Base-by-base conservation (phyloP, 176 grass and related monocot genomes). In the Hordeum vulgare region DNA sequence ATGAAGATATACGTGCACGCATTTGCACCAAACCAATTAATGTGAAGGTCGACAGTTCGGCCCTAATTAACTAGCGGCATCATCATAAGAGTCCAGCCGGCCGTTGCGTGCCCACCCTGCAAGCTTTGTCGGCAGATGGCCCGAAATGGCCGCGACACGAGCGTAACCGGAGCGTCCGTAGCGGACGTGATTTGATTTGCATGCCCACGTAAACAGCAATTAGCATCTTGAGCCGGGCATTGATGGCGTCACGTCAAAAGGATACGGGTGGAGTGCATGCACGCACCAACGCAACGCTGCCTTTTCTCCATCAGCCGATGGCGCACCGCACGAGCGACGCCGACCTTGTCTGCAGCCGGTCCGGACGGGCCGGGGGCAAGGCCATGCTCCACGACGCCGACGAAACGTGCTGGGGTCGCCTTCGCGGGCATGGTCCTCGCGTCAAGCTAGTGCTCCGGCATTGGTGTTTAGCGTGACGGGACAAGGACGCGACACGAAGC, bases 401-500 rank as follows among this genome's bases (percentile, higher is more conserved):
- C 79, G 34, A 67, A 13, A 82, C 90, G 71, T 49, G 69, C 31
- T 58, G 26, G 39, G 27, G 76, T 90, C 76, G 75, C 68, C 74
- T 29, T 86, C 83, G 37, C 28, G 8, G 60, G 76, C 61, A 75
- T 88, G 87, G 81, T 87, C 94, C 88, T 60, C 8, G 51, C 85
- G 84, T 91, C 84, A 71, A 77, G 84, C 59, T 28, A 8, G 72
- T 28, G 58, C 81, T 76, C 66, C 60, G 41, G 41, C 66, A 78
- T 7, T 59, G 37, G 28, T 58, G 25, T 75, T 53, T 66, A 37
- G 37, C 45, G 37, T 47, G 36, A 49, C 60, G 27, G 58, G 76
- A 68, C 69, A 82, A 26, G 42, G 60, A 40, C 72, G 45, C 85
- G 63, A 45, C 81, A 28, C 60, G 67, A 66, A 61, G 81, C 68